Evolutionary conservation across 208 protist genomes (phyloP).

Genomic region (Leishmania tarentolae): DNA sequence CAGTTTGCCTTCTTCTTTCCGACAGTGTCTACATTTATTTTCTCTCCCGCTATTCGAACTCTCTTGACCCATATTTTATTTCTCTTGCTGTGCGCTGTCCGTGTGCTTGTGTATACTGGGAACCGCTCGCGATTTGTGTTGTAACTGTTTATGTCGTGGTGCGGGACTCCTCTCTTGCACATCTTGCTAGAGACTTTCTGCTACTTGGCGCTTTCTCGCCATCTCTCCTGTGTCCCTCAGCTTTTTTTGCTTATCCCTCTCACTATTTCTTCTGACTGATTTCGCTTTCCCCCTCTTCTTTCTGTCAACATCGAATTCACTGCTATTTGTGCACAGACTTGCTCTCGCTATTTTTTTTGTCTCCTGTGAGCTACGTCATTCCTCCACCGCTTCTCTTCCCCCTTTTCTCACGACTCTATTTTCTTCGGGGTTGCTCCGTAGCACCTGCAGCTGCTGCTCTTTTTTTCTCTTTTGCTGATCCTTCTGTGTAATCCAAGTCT

Average conservation of each 20-base stretch:
- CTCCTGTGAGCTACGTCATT: neutral
- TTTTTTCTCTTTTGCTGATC: neutral
- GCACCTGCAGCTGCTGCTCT: neutral
- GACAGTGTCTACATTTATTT: neutral
- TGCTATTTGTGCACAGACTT: neutral
- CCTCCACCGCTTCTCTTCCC: neutral
- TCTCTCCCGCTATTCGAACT: neutral
- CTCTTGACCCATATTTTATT: neutral
- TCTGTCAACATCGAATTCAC: neutral
- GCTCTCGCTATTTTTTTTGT: neutral
- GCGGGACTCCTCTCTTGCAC: neutral
- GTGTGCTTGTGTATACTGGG: neutral
- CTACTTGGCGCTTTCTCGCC: constrained; percentile 1
- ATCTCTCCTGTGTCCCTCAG: neutral
- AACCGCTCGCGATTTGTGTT: neutral
- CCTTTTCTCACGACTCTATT: neutral
- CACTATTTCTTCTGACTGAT: neutral
- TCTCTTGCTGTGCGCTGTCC: neutral
- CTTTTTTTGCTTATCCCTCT: neutral
- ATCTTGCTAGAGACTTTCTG: neutral
- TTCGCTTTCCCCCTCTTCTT: neutral
- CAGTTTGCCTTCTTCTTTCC: neutral
- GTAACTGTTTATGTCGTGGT: neutral
- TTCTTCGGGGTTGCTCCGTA: neutral
- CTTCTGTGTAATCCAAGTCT: neutral